These are phyloP conservation scores for Strobilomyces dryophilus DNA, from an alignment of 768 basidiomycete species.

Conservation along the genomic window DNA sequence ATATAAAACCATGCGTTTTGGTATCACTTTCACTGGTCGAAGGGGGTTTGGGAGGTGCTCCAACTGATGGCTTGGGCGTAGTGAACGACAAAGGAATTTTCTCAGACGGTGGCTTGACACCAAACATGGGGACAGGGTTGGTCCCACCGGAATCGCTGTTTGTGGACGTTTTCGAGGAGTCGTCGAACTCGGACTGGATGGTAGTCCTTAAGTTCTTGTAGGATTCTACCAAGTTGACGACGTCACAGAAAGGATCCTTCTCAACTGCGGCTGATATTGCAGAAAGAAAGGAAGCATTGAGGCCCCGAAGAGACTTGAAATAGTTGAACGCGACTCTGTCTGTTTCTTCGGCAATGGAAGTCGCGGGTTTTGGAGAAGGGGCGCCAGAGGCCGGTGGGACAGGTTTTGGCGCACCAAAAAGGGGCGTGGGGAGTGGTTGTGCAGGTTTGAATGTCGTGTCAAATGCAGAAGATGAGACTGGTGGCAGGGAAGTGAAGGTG, in stretches of 20 bases:
- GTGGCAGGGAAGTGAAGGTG: conserved; percentile 35
- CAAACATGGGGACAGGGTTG: conserved; percentile 11
- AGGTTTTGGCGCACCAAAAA: neutral
- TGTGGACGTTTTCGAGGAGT: conserved; percentile 17
- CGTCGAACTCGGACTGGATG: conserved; percentile 55
- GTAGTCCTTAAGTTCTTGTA: conserved; percentile 55
- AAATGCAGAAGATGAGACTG: conserved; percentile 7
- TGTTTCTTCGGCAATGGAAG: conserved; percentile 24
- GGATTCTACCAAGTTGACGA: conserved; percentile 49
- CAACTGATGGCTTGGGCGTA: conserved; percentile 35
- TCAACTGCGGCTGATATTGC: conserved; percentile 56
- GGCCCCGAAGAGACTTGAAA: conserved; percentile 67
- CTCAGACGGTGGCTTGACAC: conserved; percentile 10
- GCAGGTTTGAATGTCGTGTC: conserved; percentile 10
- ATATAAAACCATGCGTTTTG: conserved; percentile 21
- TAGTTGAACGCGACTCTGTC: conserved; percentile 44
- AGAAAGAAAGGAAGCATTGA: conserved; percentile 64
- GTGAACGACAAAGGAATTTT: conserved; percentile 15
- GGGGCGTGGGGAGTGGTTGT: conserved; percentile 11
- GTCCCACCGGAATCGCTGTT: conserved; percentile 5
- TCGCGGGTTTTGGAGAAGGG: conserved; percentile 12
- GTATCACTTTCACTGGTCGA: conserved; percentile 17
- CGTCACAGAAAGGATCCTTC: conserved; percentile 66
- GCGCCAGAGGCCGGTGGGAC: conserved; percentile 28
- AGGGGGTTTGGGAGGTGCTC: conserved; percentile 6